Base-by-base conservation (phyloP, 2,329 filamentous ascomycete genomes). In the Hypoxylon sp. region DNA sequence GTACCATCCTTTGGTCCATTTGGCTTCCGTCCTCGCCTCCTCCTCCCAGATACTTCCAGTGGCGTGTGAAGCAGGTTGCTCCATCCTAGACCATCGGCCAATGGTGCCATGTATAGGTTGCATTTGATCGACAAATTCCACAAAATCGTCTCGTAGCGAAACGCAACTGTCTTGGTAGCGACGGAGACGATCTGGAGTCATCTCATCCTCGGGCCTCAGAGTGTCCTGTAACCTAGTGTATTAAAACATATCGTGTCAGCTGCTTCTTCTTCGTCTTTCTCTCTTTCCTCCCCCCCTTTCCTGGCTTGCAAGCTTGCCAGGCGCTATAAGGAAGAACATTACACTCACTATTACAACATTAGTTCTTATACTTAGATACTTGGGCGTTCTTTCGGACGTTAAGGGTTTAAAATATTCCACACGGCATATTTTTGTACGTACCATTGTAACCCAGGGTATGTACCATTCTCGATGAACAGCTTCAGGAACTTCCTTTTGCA, bases 1-100 rank as follows among this genome's bases (percentile, higher is more conserved):
- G 38, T 65, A 65, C 63, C 63, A 65, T 19, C 50, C 62, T 28
- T 46, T 52, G 2, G 34, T 25, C 48, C 48, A 60, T 36, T 43
- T 43, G 9, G n/a, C 6, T 9, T 17, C 9, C 2, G 1, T 4
- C 38, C 9, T 19, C n/a, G 17, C 38, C 9, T 4, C 11, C 3
- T 3, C 19, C 38, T 43, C 38, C n/a, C 2, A 7, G 3, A 9
- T 10, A 19, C 6, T n/a, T n/a, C n/a, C n/a, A n/a, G n/a, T n/a
- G n/a, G n/a, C n/a, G n/a, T n/a, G n/a, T n/a, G n/a, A n/a, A n/a
- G n/a, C n/a, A n/a, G 17, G 17, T 19, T n/a, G n/a, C 38, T 43
- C 38, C 7, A 2, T 7, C 17, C 17, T 43, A 11, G 14, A 2
- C 38, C 38, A 43, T 13, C 38, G 38, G 38, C 38, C 38, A 13